These are phyloP conservation scores for Plasmodium gallinaceum DNA, from an alignment of 169 alveolate genomes.

Conservation along the genomic window DNA sequence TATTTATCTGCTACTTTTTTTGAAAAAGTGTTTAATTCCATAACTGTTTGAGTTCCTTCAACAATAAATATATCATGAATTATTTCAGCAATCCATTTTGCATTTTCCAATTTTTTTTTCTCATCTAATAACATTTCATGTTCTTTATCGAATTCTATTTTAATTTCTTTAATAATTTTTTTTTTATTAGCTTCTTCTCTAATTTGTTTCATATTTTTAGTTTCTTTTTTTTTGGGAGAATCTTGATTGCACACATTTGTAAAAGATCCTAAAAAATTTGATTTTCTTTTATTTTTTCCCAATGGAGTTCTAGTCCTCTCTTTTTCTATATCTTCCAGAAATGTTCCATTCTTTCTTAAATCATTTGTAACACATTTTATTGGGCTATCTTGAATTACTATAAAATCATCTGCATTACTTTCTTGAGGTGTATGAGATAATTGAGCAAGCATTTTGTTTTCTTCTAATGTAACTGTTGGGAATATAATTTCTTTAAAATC, in stretches of 20 bases:
- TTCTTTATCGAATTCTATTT: constrained; percentile 61
- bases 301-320: constrained; percentile 77
- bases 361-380: constrained; percentile 67
- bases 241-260: constrained; percentile 5
- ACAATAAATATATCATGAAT: constrained; percentile 65
- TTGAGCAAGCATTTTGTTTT: constrained; percentile 61
- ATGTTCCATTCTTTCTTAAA: constrained; percentile 24
- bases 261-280: constrained; percentile 23
- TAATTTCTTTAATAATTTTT: constrained; percentile 52
- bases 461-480: constrained; percentile 61
- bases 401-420: constrained; percentile 77
- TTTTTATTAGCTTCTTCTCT: constrained; percentile 76
- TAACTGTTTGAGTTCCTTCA: constrained; percentile 37
- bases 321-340: constrained; percentile 46
- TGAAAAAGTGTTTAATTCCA: constrained; percentile 47
- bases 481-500: constrained; percentile 51
- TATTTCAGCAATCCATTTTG: constrained; percentile 74
- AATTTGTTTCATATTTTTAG: constrained; percentile 45
- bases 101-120: constrained; percentile 71
- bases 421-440: constrained; percentile 71
- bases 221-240: constrained; percentile 71
- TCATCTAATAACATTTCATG: constrained; percentile 42
- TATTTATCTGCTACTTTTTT: constrained; percentile 58
- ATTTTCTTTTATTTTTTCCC: constrained; percentile 68
- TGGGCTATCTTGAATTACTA: constrained; percentile 70